These are phyloP conservation scores for Debaryomycetaceae sp. DNA, from an alignment of 1,139 yeast genomes.

Conservation along the genomic window DNA sequence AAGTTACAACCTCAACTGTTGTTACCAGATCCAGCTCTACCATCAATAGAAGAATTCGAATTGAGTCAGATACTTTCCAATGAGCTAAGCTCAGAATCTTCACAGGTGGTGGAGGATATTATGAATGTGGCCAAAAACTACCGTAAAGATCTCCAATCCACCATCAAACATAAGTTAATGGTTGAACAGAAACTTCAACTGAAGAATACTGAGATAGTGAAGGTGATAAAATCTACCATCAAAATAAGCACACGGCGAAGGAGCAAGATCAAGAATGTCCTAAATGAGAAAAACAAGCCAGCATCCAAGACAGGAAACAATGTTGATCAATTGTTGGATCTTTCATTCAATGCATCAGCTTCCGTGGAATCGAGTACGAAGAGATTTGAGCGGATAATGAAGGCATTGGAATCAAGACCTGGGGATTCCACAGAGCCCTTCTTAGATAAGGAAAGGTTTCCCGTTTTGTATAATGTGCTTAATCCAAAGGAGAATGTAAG, in stretches of 20 bases:
- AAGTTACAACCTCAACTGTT: constrained; percentile 14
- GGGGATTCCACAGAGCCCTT: background rate
- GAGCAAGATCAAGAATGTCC: constrained; percentile 16
- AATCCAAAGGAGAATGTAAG: background rate
- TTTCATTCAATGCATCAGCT: constrained; percentile 4
- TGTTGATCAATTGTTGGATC: constrained; percentile 3
- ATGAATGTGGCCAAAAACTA: constrained; percentile 33
- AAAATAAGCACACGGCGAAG: constrained; percentile 16
- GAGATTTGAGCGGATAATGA: constrained; percentile 2
- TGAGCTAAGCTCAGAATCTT: constrained; percentile 29
- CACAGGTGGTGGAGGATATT: constrained; percentile 31
- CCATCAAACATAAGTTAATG: constrained; percentile 31
- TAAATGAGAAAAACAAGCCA: constrained; percentile 1
- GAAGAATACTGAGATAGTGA: constrained; percentile 31
- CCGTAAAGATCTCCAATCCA: constrained; percentile 38
- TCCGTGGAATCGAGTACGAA: constrained; percentile 1
- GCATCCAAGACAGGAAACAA: constrained; percentile 3
- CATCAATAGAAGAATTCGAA: constrained; percentile 37
- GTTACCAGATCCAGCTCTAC: constrained; percentile 17
- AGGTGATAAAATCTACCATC: constrained; percentile 20
- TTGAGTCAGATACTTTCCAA: constrained; percentile 32
- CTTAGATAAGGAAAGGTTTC: background rate
- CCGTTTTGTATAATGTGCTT: background rate
- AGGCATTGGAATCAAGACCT: background rate
- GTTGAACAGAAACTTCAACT: constrained; percentile 38